Percentiles rank a stretch among this genome's conserved stretches.
phyloP scores from a whole-genome alignment of 257 asterid genomes.

The Penstemon newberryi region DNA sequence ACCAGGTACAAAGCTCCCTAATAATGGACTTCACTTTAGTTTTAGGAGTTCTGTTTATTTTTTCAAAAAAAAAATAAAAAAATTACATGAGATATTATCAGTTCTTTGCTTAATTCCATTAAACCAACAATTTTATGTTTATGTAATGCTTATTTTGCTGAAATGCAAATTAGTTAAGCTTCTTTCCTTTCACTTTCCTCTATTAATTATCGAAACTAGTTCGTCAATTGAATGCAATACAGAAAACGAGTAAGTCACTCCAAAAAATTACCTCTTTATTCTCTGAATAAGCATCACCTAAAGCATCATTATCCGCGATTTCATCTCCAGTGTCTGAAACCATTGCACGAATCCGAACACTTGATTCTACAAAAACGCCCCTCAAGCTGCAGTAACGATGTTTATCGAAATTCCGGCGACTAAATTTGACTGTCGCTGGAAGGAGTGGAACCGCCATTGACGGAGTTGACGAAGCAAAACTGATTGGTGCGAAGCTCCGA shows the following conservation, averaged over 20 bases:
- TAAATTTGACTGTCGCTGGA: slow-evolving; percentile 21
- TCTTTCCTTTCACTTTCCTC: neutral
- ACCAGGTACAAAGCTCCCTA: too few species aligned
- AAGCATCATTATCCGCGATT: slow-evolving; percentile 23
- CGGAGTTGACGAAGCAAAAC: slow-evolving; percentile 21
- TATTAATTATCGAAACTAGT: neutral
- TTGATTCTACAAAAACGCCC: slow-evolving; percentile 24
- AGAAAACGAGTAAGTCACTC: neutral
- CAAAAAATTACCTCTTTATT: slow-evolving; percentile 21
- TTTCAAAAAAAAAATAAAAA: too few species aligned
- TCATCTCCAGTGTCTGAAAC: slow-evolving; percentile 28
- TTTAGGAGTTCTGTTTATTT: too few species aligned
- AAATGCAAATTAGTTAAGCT: neutral
- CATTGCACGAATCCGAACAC: slow-evolving; percentile 17
- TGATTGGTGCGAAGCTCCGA: slow-evolving; percentile 25
- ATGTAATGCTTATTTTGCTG: neutral
- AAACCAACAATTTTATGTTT: too few species aligned
- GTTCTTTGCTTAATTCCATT: too few species aligned
- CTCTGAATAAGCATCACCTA: slow-evolving; percentile 6
- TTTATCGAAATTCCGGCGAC: slow-evolving; percentile 22
- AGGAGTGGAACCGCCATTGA: slow-evolving; percentile 27
- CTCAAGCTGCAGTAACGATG: slow-evolving; percentile 21
- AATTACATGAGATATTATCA: too few species aligned
- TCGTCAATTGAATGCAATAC: neutral
- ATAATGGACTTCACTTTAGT: too few species aligned